Conservation (phyloP, 768 basidiomycete species). For the Xerocomellus intermedius region DNA sequence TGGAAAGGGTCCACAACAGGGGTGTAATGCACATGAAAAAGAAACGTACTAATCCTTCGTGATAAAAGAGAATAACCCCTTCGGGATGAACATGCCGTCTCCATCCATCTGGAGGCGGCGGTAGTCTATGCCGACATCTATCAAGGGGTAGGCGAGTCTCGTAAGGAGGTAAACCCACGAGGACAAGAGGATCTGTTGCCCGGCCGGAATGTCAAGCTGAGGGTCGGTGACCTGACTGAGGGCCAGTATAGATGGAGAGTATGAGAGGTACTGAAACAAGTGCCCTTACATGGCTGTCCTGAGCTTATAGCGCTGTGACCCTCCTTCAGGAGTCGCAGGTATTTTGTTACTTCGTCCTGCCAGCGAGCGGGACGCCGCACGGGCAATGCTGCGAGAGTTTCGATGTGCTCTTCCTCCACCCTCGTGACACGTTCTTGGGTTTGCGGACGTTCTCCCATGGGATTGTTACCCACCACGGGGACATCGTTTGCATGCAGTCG, state of each 20-base stretch:
- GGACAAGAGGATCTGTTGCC: conserved; percentile 6
- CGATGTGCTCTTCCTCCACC: background rate
- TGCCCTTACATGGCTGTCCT: conserved; percentile 1
- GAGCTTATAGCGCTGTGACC: conserved; percentile 9
- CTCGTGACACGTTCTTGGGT: too few relatives aligned
- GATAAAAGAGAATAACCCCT: conserved; percentile 12
- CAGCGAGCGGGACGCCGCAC: background rate
- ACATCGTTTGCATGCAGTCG: background rate
- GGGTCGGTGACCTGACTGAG: background rate
- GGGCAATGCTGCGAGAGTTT: conserved; percentile 10
- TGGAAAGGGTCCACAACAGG: background rate
- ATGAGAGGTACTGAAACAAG: background rate
- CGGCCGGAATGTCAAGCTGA: conserved; percentile 1
- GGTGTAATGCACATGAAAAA: background rate
- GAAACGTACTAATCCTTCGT: conserved; percentile 9
- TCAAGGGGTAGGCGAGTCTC: background rate
- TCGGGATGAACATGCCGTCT: conserved; percentile 14
- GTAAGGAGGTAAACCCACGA: background rate
- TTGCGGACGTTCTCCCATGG: background rate
- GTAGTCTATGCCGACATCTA: background rate
- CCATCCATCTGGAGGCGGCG: conserved; percentile 1
- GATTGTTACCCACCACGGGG: background rate
- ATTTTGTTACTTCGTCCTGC: background rate
- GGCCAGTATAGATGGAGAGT: background rate
- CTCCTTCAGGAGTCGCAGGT: conserved; percentile 9